Evolutionary conservation across 495 filamentous ascomycete genomes (phyloP).

Genomic region (Wilcoxina mikolae): DNA sequence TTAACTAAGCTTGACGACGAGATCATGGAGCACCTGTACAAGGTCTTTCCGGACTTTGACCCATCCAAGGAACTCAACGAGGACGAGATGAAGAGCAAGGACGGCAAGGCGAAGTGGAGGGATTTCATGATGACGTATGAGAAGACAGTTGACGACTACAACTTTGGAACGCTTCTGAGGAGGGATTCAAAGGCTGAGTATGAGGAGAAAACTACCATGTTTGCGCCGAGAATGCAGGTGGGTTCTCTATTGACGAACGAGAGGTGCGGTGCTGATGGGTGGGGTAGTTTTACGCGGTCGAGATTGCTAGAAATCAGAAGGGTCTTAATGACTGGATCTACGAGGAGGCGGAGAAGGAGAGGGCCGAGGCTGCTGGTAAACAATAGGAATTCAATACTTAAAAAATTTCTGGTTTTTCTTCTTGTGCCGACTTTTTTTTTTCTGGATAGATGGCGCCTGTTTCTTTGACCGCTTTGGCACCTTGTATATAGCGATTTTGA

Average conservation of each 20-base stretch:
- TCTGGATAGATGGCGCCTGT: no score
- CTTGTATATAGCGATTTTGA: no score
- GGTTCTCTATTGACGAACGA: background rate
- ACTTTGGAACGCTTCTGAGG: slow-evolving; percentile 89
- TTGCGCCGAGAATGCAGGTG: slow-evolving; percentile 83
- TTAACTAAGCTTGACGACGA: slow-evolving; percentile 91
- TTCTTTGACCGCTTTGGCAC: no score
- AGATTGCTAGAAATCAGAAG: slow-evolving; percentile 78
- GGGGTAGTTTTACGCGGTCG: slow-evolving; percentile 69
- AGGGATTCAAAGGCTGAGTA: slow-evolving; percentile 68
- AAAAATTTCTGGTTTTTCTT: no score
- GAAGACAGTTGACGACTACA: slow-evolving; percentile 81
- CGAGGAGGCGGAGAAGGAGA: slow-evolving; percentile 43
- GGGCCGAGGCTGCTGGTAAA: slow-evolving; percentile 7
- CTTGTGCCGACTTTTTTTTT: no score
- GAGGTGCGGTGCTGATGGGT: background rate
- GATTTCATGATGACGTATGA: slow-evolving; percentile 89
- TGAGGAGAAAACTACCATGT: slow-evolving; percentile 77
- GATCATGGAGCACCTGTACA: slow-evolving; percentile 73
- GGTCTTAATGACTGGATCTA: slow-evolving; percentile 96
- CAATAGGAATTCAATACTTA: background rate
- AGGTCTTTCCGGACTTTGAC: slow-evolving; percentile 85
- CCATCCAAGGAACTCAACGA: slow-evolving; percentile 65
- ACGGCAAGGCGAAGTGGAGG: slow-evolving; percentile 89
- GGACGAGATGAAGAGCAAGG: slow-evolving; percentile 93